A percentile compares a stretch with the other conserved stretches of the same genome.
phyloP scores from a whole-genome alignment of 148 eudicot species.

The Simmondsia chinensis region DNA sequence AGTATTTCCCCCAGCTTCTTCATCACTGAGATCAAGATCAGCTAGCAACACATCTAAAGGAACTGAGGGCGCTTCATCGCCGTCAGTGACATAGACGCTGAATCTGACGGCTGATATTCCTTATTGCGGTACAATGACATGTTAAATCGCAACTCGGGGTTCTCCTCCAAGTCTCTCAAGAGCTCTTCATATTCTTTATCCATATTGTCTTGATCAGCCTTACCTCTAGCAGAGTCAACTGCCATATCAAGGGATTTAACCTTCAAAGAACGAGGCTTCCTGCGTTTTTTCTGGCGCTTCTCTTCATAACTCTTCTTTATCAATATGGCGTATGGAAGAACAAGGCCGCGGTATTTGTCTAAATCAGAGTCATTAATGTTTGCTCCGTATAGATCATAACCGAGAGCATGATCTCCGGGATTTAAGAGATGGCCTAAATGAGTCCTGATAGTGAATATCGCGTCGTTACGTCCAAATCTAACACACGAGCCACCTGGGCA shows the following conservation, averaged over 20 bases:
- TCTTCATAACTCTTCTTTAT: constrained; percentile 45
- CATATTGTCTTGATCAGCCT: constrained; percentile 27
- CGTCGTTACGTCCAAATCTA: constrained; percentile 44
- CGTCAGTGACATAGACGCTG: constrained; percentile 28
- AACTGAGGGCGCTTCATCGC: constrained; percentile 33
- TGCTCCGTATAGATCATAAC: constrained; percentile 39
- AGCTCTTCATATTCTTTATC: constrained; percentile 36
- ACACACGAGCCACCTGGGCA: constrained; percentile 35
- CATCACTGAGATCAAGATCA: constrained; percentile 30
- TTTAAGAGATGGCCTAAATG: constrained; percentile 45
- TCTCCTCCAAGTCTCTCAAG: constrained; percentile 43
- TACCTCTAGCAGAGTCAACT: constrained; percentile 23
- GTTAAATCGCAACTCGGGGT: constrained; percentile 47
- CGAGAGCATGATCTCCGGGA: constrained; percentile 49
- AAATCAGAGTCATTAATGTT: constrained; percentile 38
- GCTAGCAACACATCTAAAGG: constrained; percentile 46
- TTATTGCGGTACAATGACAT: constrained; percentile 30
- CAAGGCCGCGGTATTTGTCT: constrained; percentile 32
- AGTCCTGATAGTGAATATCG: constrained; percentile 26
- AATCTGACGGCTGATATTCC: constrained; percentile 38
- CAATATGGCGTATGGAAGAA: constrained; percentile 39
- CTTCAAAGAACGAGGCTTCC: constrained; percentile 52
- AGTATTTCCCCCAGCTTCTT: constrained; percentile 13
- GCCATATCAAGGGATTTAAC: constrained; percentile 45
- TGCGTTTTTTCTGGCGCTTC: constrained; percentile 32